phyloP scores from a whole-genome alignment of 176 grass and related monocot genomes.

The Rhynchospora breviuscula region DNA sequence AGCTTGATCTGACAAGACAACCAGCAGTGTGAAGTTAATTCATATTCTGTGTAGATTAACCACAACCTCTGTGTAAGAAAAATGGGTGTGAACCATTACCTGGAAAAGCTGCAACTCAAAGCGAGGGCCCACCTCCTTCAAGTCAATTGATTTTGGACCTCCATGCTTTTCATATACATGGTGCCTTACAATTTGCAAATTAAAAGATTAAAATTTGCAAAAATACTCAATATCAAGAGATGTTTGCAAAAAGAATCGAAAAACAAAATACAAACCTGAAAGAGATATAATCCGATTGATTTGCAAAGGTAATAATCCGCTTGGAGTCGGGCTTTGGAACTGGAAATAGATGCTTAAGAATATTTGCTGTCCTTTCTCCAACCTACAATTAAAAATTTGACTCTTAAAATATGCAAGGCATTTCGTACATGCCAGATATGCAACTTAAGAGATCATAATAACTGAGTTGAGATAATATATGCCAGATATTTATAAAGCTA shows the following conservation, averaged over 20 bases:
- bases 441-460: background rate
- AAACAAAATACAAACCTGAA: slow-evolving; percentile 56
- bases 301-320: slow-evolving; percentile 73
- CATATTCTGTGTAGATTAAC: background rate
- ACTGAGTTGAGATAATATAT: background rate
- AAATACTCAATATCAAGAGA: background rate
- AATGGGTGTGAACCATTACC: slow-evolving; percentile 24
- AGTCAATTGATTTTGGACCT: slow-evolving; percentile 57
- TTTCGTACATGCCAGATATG: background rate
- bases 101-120: slow-evolving; percentile 78
- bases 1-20: slow-evolving; percentile 42
- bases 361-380: slow-evolving; percentile 71
- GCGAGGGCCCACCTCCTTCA: slow-evolving; percentile 76
- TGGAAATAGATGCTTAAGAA: slow-evolving; percentile 91
- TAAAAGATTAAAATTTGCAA: background rate
- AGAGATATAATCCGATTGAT: slow-evolving; percentile 70
- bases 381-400: slow-evolving; percentile 39
- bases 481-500: background rate
- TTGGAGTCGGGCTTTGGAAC: slow-evolving; percentile 75
- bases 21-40: background rate
- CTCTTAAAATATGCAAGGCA: background rate
- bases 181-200: slow-evolving; percentile 43
- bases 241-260: background rate
- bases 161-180: slow-evolving; percentile 78
- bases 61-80: background rate